Conservation (phyloP, 176 grass and related monocot genomes). For the Raddia distichophylla region DNA sequence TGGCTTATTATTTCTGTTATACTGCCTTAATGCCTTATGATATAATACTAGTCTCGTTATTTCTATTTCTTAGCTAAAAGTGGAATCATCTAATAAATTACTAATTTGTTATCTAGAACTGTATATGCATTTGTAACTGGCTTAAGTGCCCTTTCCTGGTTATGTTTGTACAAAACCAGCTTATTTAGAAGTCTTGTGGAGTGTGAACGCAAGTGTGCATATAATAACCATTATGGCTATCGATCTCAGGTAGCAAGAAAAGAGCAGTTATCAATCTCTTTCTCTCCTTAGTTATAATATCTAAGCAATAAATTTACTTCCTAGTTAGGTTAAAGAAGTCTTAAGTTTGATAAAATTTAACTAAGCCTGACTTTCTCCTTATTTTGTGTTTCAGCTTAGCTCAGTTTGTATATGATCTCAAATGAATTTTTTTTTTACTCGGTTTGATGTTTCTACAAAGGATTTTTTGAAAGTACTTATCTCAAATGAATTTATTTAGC, state of each 20-base stretch:
- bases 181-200: neutral
- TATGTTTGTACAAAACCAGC: neutral
- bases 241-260: neutral
- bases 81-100: neutral
- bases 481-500: neutral
- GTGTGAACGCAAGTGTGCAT: neutral
- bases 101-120: neutral
- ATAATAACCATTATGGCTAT: neutral
- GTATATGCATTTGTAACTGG: neutral
- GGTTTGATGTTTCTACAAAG: neutral
- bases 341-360: constrained; percentile 1
- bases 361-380: neutral
- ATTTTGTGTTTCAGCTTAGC: neutral
- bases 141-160: neutral
- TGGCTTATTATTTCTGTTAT: neutral
- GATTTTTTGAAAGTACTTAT: neutral
- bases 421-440: neutral
- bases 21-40: neutral
- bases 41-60: neutral
- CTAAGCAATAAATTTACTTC: neutral
- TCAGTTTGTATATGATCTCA: neutral
- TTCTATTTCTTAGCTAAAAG: neutral
- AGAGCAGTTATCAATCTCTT: neutral
- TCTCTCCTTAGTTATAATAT: neutral
- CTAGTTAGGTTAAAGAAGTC: neutral